Base-by-base conservation (phyloP, 495 filamentous ascomycete species). In the Trichoderma gamsii region DNA sequence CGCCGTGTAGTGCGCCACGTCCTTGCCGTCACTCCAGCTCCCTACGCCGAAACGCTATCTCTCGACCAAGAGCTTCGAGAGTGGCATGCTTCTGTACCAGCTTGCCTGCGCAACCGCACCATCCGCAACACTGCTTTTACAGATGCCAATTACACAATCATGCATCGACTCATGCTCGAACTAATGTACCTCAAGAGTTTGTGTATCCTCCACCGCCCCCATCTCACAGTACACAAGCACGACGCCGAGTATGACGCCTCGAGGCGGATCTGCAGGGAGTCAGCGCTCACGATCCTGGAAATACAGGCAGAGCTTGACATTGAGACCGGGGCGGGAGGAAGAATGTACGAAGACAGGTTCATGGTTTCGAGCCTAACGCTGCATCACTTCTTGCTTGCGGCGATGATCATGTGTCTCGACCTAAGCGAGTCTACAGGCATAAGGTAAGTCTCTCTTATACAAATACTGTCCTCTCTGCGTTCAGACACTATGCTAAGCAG, bases 381-480 rank as follows among this genome's bases (percentile, higher is more conserved):
- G 13, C 79, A 82, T 64, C 79, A 81, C 68, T 79, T 81, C 66
- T 64, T 82, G 13, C 75, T 82, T 9, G 79, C 78, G 12, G 76
- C 80, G 0, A 80, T 77, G 75, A 79, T 82, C 41, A 67, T 81
- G 23, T 81, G 76, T 51, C 67, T 81, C 3, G 75, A 77, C 69
- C 69, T 80, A 35, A 78, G 74, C n/a, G 77, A 77, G 51, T 76
- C 73, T 15, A 35, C 41, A 9, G 41, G 46, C 41, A 52, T 66
- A 25, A 46, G 67, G 70, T 69, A 13, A 67, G 70, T 65, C 27
- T 35, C 13, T 41, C 21, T 7, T 63, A 21, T 41, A 29, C 16
- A 51, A 6, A 51, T 15, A 51, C 46, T 51, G 16, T 18, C 46
- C 1, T n/a, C 15, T 41, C 27, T 59, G 27, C 4, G 29, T 29